A percentile compares a stretch with the other conserved stretches of the same genome.
phyloP scores from a whole-genome alignment of 805 yeast species.

The Scheffersomyces coipomensis region DNA sequence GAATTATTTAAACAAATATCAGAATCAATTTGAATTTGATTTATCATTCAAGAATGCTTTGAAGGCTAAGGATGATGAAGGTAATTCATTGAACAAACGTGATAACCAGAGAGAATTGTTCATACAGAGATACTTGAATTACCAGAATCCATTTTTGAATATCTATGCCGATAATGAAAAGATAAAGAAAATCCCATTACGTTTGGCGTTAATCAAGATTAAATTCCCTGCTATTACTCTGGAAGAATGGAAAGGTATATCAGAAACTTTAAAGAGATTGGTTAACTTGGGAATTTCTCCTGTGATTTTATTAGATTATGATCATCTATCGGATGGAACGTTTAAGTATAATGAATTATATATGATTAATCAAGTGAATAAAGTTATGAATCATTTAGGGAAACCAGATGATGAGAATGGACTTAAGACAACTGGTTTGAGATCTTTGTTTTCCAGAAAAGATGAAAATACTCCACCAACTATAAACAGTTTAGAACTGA shows the following conservation, averaged over 20 bases:
- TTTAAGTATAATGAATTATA: constrained; percentile 31
- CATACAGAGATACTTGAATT: constrained; percentile 29
- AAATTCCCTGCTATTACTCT: constrained; percentile 33
- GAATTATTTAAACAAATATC: constrained; percentile 73
- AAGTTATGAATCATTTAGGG: constrained; percentile 22
- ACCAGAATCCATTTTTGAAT: constrained; percentile 31
- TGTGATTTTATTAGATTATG: constrained; percentile 57
- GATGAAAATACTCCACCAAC: constrained; percentile 5
- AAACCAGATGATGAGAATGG: constrained; percentile 18
- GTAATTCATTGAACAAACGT: constrained; percentile 11
- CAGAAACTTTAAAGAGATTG: constrained; percentile 55
- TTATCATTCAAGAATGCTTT: constrained; percentile 8
- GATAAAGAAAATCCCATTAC: constrained; percentile 39
- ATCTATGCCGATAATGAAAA: constrained; percentile 32
- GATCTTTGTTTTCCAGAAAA: constrained; percentile 22
- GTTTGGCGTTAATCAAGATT: constrained; percentile 59
- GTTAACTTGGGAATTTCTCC: constrained; percentile 72
- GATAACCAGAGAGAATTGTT: constrained; percentile 31
- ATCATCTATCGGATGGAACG: constrained; percentile 18
- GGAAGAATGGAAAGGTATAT: constrained; percentile 44
- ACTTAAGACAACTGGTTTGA: constrained; percentile 21
- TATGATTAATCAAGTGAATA: constrained; percentile 31
- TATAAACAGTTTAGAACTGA: constrained; percentile 25
- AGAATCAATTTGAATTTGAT: constrained; percentile 38
- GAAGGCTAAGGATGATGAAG: constrained; percentile 16